Evolutionary conservation across 2,329 filamentous ascomycete genomes (phyloP), one percentile per base, ranked within the genome.

Genomic region (Hypoxylon sp.): DNA sequence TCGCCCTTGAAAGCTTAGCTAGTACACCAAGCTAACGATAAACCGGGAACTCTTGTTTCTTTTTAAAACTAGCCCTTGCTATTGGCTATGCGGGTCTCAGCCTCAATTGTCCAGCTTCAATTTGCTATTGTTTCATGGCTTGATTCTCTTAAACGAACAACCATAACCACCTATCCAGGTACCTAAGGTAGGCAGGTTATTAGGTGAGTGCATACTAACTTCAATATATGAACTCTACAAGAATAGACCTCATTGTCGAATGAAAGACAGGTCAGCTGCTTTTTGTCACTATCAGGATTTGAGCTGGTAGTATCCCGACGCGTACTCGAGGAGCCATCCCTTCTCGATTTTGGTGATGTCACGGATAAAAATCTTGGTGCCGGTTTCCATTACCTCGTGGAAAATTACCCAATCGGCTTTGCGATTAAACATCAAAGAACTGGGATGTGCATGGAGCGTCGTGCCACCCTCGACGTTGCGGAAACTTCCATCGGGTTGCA

Each of bases 361-460:
- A 61, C 94, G 86, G 74, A 99, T 97, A 78, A 91, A 98, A 0
- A 88, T 94, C 84, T 98, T 98, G 70, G 88, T 89, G 9, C 91
- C 89, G 3, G 93, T 97, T 82, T 98, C 93, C 85, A 97, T 89
- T 39, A 97, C 89, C 81, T 98, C 95, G 75, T 97, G 92, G 77
- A 98, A 99, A 35, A 99, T 87, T 9, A 98, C 94, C 94, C 95
- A 98, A 71, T 98, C 94, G 10, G 94, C 94, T 83, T 97, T 98
- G 63, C 94, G 90, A 80, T 97, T 97, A 84, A 98, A 98, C 90
- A 98, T 94, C 73, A 98, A 82, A 42, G 92, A 97, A 76, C 90
- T 97, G 0, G 96, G 96, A 80, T 99, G 96, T 22, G 94, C 94
- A 82, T 97, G 88, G 58, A 98, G 83, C 3, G 90, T 87, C 55